These are phyloP conservation scores for Metschnikowia gruessii DNA, from an alignment of 805 yeast genomes.

Conservation along the genomic window DNA sequence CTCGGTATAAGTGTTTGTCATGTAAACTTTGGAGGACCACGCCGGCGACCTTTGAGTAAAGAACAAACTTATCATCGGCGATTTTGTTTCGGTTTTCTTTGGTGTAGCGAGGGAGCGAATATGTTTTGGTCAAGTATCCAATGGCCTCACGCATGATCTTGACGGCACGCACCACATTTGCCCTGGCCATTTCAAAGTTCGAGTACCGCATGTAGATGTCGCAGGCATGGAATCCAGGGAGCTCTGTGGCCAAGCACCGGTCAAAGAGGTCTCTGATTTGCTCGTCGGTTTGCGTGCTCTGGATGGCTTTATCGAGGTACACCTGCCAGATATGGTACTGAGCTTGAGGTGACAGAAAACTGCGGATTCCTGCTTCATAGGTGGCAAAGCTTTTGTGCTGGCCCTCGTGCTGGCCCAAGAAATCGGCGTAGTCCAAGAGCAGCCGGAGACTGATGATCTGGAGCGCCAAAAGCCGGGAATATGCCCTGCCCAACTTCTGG, in stretches of 20 bases:
- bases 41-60: conserved; percentile 18
- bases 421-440: conserved; percentile 63
- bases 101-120: conserved; percentile 4
- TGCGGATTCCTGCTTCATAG: conserved; percentile 64
- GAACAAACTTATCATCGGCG: conserved; percentile 23
- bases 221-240: conserved; percentile 49
- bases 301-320: conserved; percentile 55
- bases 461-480: conserved; percentile 33
- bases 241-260: conserved; percentile 44
- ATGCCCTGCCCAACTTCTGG: conserved; percentile 24
- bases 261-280: conserved; percentile 71
- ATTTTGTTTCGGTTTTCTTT: conserved; percentile 17
- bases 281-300: conserved; percentile 15
- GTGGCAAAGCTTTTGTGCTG: conserved; percentile 53
- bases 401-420: conserved; percentile 47
- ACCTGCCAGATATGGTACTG: conserved; percentile 66
- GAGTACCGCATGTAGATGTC: conserved; percentile 55
- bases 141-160: conserved; percentile 23
- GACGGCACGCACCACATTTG: conserved; percentile 47
- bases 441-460: conserved; percentile 68
- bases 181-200: conserved; percentile 56
- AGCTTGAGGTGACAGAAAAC: conserved; percentile 56
- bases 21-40: conserved; percentile 10
- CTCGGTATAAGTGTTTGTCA: conserved; percentile 24
- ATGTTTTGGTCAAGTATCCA: conserved; percentile 10